phyloP scores from a whole-genome alignment of 1,284 basidiomycete species.

The Porphyrellus sp. region DNA sequence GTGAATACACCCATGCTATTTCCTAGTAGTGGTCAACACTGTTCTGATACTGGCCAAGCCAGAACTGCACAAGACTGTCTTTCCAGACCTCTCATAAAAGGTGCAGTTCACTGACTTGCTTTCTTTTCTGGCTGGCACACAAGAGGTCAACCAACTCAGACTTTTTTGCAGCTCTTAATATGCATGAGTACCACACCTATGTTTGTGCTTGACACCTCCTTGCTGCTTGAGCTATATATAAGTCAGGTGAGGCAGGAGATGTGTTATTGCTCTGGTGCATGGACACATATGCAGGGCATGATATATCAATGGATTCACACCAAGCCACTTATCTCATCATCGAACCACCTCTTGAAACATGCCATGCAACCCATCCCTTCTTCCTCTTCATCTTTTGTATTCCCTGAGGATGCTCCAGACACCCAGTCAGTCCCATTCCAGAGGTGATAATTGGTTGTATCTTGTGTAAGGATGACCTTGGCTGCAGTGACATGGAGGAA shows the following conservation, averaged over 20 bases:
- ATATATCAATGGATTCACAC: constrained; percentile 79
- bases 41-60: constrained; percentile 4
- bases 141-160: background rate
- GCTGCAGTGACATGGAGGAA: constrained; percentile 85
- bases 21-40: background rate
- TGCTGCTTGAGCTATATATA: constrained; percentile 70
- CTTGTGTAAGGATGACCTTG: constrained; percentile 26
- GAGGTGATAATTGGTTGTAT: constrained; percentile 7
- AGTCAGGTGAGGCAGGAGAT: constrained; percentile 60
- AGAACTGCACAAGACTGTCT: constrained; percentile 12
- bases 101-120: constrained; percentile 11
- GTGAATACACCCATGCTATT: too few species aligned
- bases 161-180: constrained; percentile 67
- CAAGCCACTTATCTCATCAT: constrained; percentile 46
- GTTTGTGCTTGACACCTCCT: constrained; percentile 68
- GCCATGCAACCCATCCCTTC: constrained; percentile 69
- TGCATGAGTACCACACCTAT: constrained; percentile 62
- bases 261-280: constrained; percentile 54
- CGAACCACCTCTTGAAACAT: constrained; percentile 76
- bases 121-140: background rate
- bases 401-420: constrained; percentile 55
- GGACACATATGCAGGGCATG: constrained; percentile 63
- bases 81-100: constrained; percentile 28
- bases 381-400: constrained; percentile 64
- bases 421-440: constrained; percentile 40